These are phyloP conservation scores for Phytophthora tubulina DNA, from an alignment of 352 stramenopile genomes.

Conservation along the genomic window DNA sequence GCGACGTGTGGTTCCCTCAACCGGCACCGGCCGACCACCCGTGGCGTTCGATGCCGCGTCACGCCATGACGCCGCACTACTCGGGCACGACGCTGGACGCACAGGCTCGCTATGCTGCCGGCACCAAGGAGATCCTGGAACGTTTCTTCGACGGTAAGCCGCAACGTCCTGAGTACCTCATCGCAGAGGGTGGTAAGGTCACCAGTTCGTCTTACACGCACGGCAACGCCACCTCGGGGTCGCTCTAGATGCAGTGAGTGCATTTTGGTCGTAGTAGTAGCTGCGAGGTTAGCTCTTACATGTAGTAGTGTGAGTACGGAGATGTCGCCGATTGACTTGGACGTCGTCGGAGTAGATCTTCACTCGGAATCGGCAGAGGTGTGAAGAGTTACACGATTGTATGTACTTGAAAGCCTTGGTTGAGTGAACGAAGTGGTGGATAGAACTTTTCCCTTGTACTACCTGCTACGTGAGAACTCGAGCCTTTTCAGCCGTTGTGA, in stretches of 20 bases:
- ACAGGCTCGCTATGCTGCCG: conserved; percentile 47
- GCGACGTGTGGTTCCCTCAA: conserved; percentile 87
- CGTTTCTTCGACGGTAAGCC: conserved; percentile 51
- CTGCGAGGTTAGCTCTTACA: too few relatives aligned
- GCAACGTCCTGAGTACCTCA: conserved; percentile 54
- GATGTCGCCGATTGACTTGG: too few relatives aligned
- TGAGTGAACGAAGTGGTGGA: too few relatives aligned
- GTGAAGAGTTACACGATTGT: too few relatives aligned
- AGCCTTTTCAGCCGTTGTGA: too few relatives aligned
- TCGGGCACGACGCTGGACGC: conserved; percentile 53
- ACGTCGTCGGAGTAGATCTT: too few relatives aligned
- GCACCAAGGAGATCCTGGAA: conserved; percentile 56
- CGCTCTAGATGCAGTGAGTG: conserved; percentile 18
- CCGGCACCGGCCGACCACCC: conserved; percentile 71
- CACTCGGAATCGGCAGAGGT: too few relatives aligned
- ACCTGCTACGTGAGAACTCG: too few relatives aligned
- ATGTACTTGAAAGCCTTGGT: too few relatives aligned
- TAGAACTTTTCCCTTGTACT: too few relatives aligned
- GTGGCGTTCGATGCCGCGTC: conserved; percentile 47
- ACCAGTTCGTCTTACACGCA: conserved; percentile 49
- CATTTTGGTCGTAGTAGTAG: background rate
- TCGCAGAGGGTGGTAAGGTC: conserved; percentile 49
- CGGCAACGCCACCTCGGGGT: conserved; percentile 40
- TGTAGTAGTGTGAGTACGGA: too few relatives aligned
- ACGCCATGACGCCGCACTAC: conserved; percentile 65